phyloP scores from a whole-genome alignment of 352 stramenopile genomes.

The Phytophthora megakarya region DNA sequence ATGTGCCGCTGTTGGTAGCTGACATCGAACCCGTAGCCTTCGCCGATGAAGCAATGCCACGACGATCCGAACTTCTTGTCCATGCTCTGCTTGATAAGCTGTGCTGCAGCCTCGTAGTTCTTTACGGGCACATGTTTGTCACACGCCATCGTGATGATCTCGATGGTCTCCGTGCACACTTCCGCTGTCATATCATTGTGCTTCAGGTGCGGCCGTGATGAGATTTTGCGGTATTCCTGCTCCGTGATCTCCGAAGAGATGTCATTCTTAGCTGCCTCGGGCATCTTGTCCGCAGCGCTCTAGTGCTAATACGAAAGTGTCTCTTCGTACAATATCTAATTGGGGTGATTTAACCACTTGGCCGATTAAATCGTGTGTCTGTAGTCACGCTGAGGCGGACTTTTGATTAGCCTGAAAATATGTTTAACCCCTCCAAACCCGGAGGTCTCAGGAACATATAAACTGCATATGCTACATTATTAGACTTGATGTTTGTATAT shows the following conservation, averaged over 20 bases:
- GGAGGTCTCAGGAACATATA: background rate
- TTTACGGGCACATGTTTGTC: slow-evolving; percentile 94
- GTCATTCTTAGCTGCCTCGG: slow-evolving; percentile 55
- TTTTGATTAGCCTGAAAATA: too few relatives aligned
- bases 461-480: slow-evolving; percentile 3
- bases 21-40: slow-evolving; percentile 97
- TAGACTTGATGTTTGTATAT: background rate
- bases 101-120: slow-evolving; percentile 93
- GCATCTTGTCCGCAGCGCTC: slow-evolving; percentile 52
- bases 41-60: slow-evolving; percentile 96
- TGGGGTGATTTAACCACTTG: too few relatives aligned
- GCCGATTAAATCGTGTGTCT: too few relatives aligned
- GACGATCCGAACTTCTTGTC: slow-evolving; percentile 97
- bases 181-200: slow-evolving; percentile 93
- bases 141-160: slow-evolving; percentile 97
- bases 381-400: too few relatives aligned
- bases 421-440: background rate
- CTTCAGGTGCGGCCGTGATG: slow-evolving; percentile 79
- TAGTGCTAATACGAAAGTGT: slow-evolving; percentile 4
- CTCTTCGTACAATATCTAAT: too few relatives aligned
- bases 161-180: slow-evolving; percentile 94
- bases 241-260: slow-evolving; percentile 60
- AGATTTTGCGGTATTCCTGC: slow-evolving; percentile 86
- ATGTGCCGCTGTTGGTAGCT: slow-evolving; percentile 96
- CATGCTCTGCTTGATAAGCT: slow-evolving; percentile 96